phyloP scores from a whole-genome alignment of 129 eudicot genomes.

The Rutidosis leptorrhynchoides region DNA sequence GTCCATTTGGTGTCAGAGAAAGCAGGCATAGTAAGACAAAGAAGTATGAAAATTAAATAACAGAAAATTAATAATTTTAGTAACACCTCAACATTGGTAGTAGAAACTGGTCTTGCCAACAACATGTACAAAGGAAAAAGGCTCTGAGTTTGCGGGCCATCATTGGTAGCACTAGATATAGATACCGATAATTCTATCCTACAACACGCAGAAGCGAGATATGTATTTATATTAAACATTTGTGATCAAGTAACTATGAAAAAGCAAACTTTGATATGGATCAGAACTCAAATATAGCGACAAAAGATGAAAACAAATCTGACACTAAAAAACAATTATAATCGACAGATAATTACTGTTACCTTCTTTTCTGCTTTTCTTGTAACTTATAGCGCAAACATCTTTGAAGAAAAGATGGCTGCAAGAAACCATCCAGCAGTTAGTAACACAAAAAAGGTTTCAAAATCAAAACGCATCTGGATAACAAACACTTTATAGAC shows the following conservation, averaged over 20 bases:
- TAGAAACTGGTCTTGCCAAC: constrained; percentile 69
- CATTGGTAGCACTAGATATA: constrained; percentile 52
- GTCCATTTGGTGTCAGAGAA: constrained; percentile 15
- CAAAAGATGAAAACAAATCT: not conserved
- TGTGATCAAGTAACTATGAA: constrained; percentile 7
- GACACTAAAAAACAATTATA: not conserved
- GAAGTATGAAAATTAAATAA: constrained; percentile 18
- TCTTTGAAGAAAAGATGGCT: constrained; percentile 92
- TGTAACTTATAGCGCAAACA: constrained; percentile 73
- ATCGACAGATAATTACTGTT: constrained; percentile 24
- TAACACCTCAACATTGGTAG: constrained; percentile 58
- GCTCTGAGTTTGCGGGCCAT: constrained; percentile 47
- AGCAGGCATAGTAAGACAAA: constrained; percentile 20
- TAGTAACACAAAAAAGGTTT: constrained; percentile 19
- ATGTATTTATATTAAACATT: constrained; percentile 12
- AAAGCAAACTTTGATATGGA: constrained; percentile 1
- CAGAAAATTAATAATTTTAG: constrained; percentile 10
- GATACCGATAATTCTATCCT: constrained; percentile 84
- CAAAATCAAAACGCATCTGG: not conserved
- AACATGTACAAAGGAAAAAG: constrained; percentile 75
- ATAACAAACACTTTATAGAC: not conserved
- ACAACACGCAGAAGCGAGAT: constrained; percentile 22
- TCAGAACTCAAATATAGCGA: not conserved
- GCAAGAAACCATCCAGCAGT: constrained; percentile 32
- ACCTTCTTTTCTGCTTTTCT: constrained; percentile 71